phyloP scores from a whole-genome alignment of 257 asterid genomes.

The Ballota nigra region DNA sequence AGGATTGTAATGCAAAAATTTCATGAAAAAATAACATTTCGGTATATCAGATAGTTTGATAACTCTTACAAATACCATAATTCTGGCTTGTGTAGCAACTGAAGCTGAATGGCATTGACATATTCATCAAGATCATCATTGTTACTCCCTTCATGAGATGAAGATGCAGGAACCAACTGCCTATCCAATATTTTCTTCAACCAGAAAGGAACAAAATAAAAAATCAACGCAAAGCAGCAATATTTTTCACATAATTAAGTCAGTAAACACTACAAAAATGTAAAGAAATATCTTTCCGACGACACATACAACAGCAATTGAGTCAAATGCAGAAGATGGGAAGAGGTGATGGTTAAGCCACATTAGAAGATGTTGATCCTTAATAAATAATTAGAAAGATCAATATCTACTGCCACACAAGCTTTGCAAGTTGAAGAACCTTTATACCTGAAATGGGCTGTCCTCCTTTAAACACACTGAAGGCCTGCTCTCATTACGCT shows the following conservation, averaged over 20 bases:
- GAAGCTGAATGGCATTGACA: slow-evolving; percentile 36
- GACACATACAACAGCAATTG: not conserved
- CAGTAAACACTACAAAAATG: not conserved
- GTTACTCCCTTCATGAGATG: slow-evolving; percentile 34
- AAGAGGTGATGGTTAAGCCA: not conserved
- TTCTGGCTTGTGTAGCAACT: slow-evolving; percentile 52
- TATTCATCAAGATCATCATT: slow-evolving; percentile 35
- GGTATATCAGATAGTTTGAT: slow-evolving; percentile 33
- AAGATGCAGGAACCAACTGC: slow-evolving; percentile 34
- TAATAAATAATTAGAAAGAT: not conserved
- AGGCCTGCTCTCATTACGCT: slow-evolving; percentile 41
- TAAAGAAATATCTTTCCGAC: not conserved
- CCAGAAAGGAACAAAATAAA: slow-evolving; percentile 16
- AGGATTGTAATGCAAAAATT: not conserved
- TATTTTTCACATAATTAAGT: slow-evolving; percentile 1
- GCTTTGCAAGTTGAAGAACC: not conserved
- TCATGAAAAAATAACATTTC: not conserved
- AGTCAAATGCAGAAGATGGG: not conserved
- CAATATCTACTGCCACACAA: not conserved
- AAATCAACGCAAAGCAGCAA: slow-evolving; percentile 18
- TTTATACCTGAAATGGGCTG: slow-evolving; percentile 47
- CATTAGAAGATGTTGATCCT: not conserved
- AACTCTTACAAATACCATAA: slow-evolving; percentile 81
- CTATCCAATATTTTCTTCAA: slow-evolving; percentile 55
- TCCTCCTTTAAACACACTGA: slow-evolving; percentile 46